Evolutionary conservation across 2,329 filamentous ascomycete genomes (phyloP), one percentile per base, ranked within the genome.

Genomic region (Apiospora aurea): DNA sequence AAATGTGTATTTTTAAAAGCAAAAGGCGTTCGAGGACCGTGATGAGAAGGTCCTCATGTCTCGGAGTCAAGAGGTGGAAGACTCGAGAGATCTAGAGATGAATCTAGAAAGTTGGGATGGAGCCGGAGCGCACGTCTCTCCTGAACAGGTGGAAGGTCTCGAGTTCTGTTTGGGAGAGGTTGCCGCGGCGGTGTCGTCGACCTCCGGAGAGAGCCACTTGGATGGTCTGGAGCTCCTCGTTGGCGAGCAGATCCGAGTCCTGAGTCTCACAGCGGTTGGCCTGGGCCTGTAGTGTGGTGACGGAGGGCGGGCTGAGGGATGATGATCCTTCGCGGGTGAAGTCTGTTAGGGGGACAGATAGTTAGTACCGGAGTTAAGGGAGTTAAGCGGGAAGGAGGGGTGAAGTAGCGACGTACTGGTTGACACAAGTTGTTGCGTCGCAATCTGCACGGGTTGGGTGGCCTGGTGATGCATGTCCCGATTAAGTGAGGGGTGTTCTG

Each of bases 71-170:
- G 53, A 61, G 34, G 6, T 34, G 4, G 34, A 29, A 29, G 26
- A 38, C 51, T 57, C 51, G 53, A 61, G 53, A n/a, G 46, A n/a
- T 49, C 46, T 49, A 26, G 49, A 24, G 49, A 51, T 3, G 18
- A 38, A 64, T 68, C 66, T 68, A 68, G 13, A 46, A 3, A 26
- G 66, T 46, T 1, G 68, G 46, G 14, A 69, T 69, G 29, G 68
- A 69, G 26, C 46, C 46, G 29, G 46, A 57, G 47, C 68, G 68
- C 14, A 69, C 49, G 68, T 69, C 68, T 26, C 47, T 21, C n/a
- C 68, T 29, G 68, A 69, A 69, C 68, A 69, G 44, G 68, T 69
- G 68, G 68, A 69, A 69, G 47, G 46, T 53, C 47, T 69, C 68
- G 38, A 69, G 38, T 21, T 69, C 68, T 16, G 47, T 51, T 41